Evolutionary conservation across 1,284 basidiomycete genomes (phyloP), one percentile per base, ranked within the genome.

Genomic region (Apiotrichum akiyoshidainum): DNA sequence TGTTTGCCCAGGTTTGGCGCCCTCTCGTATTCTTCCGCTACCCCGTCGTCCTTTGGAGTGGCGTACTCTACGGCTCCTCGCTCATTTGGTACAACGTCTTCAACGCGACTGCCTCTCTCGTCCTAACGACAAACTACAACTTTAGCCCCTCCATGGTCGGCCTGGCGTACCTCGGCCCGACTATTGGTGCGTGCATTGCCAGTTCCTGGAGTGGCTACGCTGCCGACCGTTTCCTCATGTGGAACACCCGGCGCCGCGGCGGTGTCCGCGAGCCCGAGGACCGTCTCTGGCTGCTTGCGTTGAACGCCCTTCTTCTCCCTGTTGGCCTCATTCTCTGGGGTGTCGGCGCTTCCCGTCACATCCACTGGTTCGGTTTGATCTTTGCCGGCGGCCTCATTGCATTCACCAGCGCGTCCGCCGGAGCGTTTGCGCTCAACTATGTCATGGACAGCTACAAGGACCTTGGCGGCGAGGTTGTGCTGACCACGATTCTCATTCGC

Each of bases 181-280:
- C 63, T 17, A 55, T 69, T 17, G 69, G 69, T 16, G 61, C 61
- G 14, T 50, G 60, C 44, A 19, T 68, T 13, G 54, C 62, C 14
- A 55, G 47, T 5, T 33, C 40, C 7, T 59, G 55, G 57, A 46
- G 55, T 2, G 67, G 67, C 17, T 66, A 51, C 51, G 41, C 54
- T 16, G 54, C 54, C n/a, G 69, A 71, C 58, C 58, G 58, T 35
- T 57, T 60, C 44, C 44, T 54, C 11, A 39, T 69, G 22, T 60
- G 46, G 26, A 51, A 46, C 50, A 61, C 68, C 4, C 57, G 67
- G 9, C 50, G 54, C 40, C 65, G 65, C 35, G 52, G 50, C 14
- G 70, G 70, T 21, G 46, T 70, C 8, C 65, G 69, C 44, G 69
- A 72, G 53, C 69, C 70, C 10, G 70, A 72, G 53, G 61, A 68